Evolutionary conservation across 23 red algal genomes (phyloP), one percentile per base, ranked within the genome.

Genomic region (Gracilariopsis chorda): DNA sequence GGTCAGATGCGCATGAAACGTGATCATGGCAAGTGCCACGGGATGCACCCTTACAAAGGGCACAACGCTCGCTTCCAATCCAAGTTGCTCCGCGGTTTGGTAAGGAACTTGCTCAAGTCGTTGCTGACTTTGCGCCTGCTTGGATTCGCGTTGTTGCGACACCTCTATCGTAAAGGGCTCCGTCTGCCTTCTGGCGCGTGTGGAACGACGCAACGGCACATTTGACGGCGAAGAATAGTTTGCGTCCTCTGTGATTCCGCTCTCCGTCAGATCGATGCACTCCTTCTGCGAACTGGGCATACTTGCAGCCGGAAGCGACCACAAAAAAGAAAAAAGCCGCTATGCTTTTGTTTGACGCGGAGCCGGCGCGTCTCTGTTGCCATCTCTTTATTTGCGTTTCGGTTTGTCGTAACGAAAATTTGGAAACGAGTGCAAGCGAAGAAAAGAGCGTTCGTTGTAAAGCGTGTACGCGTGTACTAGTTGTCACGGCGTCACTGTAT

Each of bases 1-100:
- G 37, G 84, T 82, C 16, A 96, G 46, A 39, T 96, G 94, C 2
- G 94, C 88, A 48, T 96, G 94, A 56, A 96, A 87, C 37, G 79
- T 78, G 74, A 96, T 92, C 2, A 96, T 29, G 17, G 90, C 77
- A 1, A 79, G 27, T 1, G 94, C 94, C 12, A 78, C 51, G 16
- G 89, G 89, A 75, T 96, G 80, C 10, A 96, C 56, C 37, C 85
- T 47, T 39, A 96, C 73, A 25, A 51, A 77, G 25, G 80, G 68
- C 13, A 80, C 64, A 76, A 42, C 24, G 40, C 51, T 52, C 20
- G 75, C 43, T 21, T 71, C 75, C 0, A 87, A 29, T 9, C 82
- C 82, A 19, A 87, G 82, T 45, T 87, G 33, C n/a, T 67, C 62
- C 23, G 60, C 44, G 62, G 82, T 64, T 5, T 35, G 39, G 55